phyloP scores from a whole-genome alignment of 202 grass and related monocot species.

The Brachypodium distachyon region DNA sequence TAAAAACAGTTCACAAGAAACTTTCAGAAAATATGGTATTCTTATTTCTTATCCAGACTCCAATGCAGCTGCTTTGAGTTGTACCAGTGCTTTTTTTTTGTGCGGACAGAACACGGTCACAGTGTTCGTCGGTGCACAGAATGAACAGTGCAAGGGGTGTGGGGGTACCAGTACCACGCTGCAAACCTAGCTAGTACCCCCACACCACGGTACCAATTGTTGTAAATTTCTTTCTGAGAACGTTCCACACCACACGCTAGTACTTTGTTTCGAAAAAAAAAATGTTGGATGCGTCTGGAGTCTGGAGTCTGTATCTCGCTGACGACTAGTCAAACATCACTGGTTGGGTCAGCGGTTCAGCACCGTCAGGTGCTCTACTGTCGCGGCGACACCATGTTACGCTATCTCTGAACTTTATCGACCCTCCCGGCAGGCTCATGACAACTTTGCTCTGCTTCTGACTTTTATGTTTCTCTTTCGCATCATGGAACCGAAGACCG shows the following conservation, averaged over 20 bases:
- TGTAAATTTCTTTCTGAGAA: background rate
- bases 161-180: background rate
- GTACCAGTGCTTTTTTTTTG: background rate
- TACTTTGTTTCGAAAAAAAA: too few relatives aligned
- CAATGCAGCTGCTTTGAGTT: background rate
- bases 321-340: conserved; percentile 15
- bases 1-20: background rate
- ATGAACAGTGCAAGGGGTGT: too few relatives aligned
- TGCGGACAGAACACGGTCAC: background rate
- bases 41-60: background rate
- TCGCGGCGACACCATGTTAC: background rate
- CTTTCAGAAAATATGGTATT: background rate
- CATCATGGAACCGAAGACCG: conserved; percentile 23
- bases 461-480: background rate
- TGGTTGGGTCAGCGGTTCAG: background rate
- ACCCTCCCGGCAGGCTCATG: background rate
- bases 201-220: too few relatives aligned
- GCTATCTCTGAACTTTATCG: background rate
- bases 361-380: background rate
- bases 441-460: conserved; percentile 10
- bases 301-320: background rate
- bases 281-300: background rate
- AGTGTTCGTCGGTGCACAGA: background rate
- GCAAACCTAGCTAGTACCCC: background rate
- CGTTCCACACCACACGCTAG: background rate